Conservation (phyloP, 768 basidiomycete genomes). For the Psilocybe azurescens region DNA sequence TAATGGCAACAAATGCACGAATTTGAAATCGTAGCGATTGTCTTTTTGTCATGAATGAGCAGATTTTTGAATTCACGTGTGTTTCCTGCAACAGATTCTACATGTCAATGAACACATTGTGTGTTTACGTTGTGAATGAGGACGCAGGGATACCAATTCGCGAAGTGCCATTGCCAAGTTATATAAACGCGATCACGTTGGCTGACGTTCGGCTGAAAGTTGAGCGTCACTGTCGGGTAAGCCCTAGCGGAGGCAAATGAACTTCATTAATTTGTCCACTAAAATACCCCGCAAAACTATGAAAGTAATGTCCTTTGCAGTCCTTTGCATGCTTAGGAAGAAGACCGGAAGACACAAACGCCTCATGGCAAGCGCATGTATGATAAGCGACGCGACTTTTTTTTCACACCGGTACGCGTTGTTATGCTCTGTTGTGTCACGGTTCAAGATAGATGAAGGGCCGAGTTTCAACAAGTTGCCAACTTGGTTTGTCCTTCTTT, state of each 20-base stretch:
- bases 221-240: background rate
- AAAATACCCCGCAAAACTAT: constrained; percentile 3
- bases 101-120: no score
- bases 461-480: constrained; percentile 1
- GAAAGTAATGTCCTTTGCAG: background rate
- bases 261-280: background rate
- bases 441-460: constrained; percentile 38
- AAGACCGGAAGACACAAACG: background rate
- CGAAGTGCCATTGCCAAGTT: background rate
- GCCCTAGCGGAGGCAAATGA: constrained; percentile 9
- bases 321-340: background rate
- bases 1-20: background rate
- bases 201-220: background rate
- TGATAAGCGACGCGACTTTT: constrained; percentile 33
- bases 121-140: no score
- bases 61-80: no score
- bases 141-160: no score
- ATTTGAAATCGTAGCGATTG: background rate
- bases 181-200: constrained; percentile 16
- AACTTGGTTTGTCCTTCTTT: constrained; percentile 19
- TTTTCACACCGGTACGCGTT: constrained; percentile 43
- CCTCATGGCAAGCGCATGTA: constrained; percentile 28
- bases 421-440: constrained; percentile 43
- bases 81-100: no score
- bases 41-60: background rate